Base-by-base conservation (phyloP, 2,329 filamentous ascomycete species). In the Neonectria neomacrospora region DNA sequence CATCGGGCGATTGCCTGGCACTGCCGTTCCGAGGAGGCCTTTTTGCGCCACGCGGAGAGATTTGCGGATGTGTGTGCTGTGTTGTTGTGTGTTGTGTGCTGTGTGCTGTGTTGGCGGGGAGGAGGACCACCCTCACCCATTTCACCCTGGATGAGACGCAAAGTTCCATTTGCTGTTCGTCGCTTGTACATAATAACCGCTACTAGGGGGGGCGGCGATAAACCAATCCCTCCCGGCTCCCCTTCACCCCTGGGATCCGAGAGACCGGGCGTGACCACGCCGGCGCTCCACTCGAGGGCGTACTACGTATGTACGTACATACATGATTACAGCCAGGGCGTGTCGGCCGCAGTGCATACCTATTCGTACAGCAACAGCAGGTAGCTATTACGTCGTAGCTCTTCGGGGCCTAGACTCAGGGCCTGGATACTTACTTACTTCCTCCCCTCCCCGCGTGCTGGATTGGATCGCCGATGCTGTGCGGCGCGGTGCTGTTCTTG, bases 1-100 rank as follows among this genome's bases (percentile, higher is more conserved):
- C 47, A 66, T 71, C 69, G 69, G 69, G 65, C 67, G 66, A 71
- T 71, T 65, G 65, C 44, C 52, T 64, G 12, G 4, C 68, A 52
- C 58, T 47, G 56, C 45, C 57, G 28, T 42, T 68, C 65, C 67
- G 67, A 63, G 65, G 60, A 53, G 61, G 58, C 67, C 64, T 55
- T 68, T 67, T 68, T 67, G 66, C 58, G 39, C 65, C 63, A 54
- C 67, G 58, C 67, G 66, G 68, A 65, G 52, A 30, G 23, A 22
- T 44, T 44, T 52, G 28, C 12, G 45, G 14, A 6, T 30, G 28
- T 30, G 28, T 30, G 32, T 16, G 32, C 12, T 34, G 32, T 34
- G 3, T 14, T 3, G 16, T 5, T 37, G 5, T 37, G 34, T n/a
- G 34, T n/a, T 6, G 23, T 26, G 34, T 37, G 28, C n/a, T 37